Percentiles rank a stretch among this genome's conserved stretches.
Conservation (phyloP, 805 yeast genomes). For the Naumovozyma castellii region DNA sequence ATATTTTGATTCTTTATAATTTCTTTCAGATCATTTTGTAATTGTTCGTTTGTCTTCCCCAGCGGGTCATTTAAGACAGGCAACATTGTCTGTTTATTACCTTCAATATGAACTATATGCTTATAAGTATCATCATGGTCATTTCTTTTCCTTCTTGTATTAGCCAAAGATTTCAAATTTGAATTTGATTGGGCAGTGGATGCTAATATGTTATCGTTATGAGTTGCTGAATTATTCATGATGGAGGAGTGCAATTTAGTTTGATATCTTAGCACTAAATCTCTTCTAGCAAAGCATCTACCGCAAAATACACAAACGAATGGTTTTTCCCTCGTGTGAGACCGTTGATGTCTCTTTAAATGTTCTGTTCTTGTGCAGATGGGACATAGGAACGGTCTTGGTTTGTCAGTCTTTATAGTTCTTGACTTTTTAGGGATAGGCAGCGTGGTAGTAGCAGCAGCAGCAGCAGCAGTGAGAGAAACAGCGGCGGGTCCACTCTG, state of each 20-base stretch:
- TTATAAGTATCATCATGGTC: slow-evolving; percentile 21
- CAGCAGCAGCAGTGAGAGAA: neutral
- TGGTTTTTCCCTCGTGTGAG: slow-evolving; percentile 94
- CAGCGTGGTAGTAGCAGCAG: slow-evolving; percentile 12
- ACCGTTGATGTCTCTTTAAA: slow-evolving; percentile 83
- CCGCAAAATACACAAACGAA: slow-evolving; percentile 95
- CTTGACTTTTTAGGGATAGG: slow-evolving; percentile 85
- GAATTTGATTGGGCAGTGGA: neutral
- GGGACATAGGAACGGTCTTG: slow-evolving; percentile 84
- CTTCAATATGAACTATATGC: slow-evolving; percentile 31
- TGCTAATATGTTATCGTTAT: neutral
- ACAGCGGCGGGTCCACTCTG: neutral
- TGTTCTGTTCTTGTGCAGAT: slow-evolving; percentile 91
- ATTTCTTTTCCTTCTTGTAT: neutral
- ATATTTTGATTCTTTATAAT: neutral
- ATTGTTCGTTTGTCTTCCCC: slow-evolving; percentile 25
- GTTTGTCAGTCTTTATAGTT: slow-evolving; percentile 80
- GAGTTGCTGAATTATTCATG: slow-evolving; percentile 8
- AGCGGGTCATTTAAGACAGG: slow-evolving; percentile 27
- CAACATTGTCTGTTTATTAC: slow-evolving; percentile 32
- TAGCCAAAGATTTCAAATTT: neutral
- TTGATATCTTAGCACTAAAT: slow-evolving; percentile 82
- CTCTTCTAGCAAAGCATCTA: slow-evolving; percentile 87
- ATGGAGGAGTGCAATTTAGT: slow-evolving; percentile 71
- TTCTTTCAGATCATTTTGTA: slow-evolving; percentile 16